phyloP scores from a whole-genome alignment of 805 yeast genomes.

The Starmerella floricola region DNA sequence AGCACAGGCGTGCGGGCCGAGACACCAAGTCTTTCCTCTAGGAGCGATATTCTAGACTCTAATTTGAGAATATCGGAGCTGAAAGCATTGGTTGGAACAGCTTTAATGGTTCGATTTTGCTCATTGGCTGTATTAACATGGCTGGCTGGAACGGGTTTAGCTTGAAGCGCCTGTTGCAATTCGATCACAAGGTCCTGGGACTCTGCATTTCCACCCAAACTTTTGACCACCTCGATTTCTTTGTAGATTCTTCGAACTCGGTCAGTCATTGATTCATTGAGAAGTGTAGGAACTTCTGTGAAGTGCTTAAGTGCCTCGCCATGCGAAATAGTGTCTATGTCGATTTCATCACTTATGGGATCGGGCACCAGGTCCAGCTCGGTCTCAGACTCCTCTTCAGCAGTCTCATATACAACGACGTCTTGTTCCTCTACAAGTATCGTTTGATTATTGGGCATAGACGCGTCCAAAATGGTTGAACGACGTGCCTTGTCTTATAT shows the following conservation, averaged over 20 bases:
- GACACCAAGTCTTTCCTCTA: slow-evolving; percentile 6
- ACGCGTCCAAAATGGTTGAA: no score
- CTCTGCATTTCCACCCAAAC: not conserved
- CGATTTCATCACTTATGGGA: slow-evolving; percentile 1
- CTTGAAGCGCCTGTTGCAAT: not conserved
- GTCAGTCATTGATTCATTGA: not conserved
- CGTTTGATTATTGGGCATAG: not conserved
- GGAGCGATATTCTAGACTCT: slow-evolving; percentile 7
- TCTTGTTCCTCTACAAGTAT: not conserved
- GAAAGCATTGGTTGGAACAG: no score
- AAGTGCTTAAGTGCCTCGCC: slow-evolving; percentile 6
- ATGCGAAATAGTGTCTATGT: not conserved
- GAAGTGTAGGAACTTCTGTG: not conserved
- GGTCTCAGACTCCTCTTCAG: not conserved
- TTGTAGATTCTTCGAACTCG: slow-evolving; percentile 7
- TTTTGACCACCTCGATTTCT: slow-evolving; percentile 11
- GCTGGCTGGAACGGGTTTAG: not conserved
- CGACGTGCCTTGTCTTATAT: no score
- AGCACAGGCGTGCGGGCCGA: not conserved
- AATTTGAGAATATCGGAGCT: not conserved
- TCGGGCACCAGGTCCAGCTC: not conserved
- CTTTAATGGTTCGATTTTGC: no score
- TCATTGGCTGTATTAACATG: no score
- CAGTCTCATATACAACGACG: slow-evolving; percentile 7
- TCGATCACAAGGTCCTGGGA: slow-evolving; percentile 5